These are phyloP conservation scores for Alnus rubra DNA, from an alignment of 306 rosid genomes.

Conservation along the genomic window DNA sequence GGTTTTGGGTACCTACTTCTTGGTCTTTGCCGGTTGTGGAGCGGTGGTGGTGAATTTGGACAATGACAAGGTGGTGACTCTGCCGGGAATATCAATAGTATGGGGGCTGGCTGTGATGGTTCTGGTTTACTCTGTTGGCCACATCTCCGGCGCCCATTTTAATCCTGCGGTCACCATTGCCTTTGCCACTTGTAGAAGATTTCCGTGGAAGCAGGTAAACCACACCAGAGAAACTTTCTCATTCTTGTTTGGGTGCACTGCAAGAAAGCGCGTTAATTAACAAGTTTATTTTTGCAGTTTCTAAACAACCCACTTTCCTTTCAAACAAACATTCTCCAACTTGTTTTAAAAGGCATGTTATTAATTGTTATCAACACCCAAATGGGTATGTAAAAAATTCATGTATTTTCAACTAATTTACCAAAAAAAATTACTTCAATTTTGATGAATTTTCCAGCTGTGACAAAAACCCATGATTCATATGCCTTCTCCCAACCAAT, in stretches of 20 bases:
- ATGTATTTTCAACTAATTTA: too few species aligned
- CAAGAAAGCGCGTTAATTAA: background rate
- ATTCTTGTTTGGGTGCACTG: background rate
- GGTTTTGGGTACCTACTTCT: slow-evolving; percentile 69
- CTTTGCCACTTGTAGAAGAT: slow-evolving; percentile 60
- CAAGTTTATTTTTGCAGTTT: background rate
- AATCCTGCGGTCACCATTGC: slow-evolving; percentile 92
- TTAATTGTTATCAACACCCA: too few species aligned
- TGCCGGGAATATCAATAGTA: slow-evolving; percentile 59
- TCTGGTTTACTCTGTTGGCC: slow-evolving; percentile 71
- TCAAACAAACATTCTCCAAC: background rate
- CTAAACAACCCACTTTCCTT: background rate
- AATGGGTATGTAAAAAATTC: too few species aligned
- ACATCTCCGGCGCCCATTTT: slow-evolving; percentile 87
- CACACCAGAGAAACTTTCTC: background rate
- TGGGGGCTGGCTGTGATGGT: slow-evolving; percentile 81
- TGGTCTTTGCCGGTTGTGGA: slow-evolving; percentile 78
- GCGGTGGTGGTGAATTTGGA: slow-evolving; percentile 60
- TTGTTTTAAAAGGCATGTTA: too few species aligned
- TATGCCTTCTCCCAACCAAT: too few species aligned
- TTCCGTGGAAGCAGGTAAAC: slow-evolving; percentile 67
- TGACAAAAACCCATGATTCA: background rate
- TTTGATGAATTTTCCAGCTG: background rate
- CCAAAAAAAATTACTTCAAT: background rate
- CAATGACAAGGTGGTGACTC: slow-evolving; percentile 40